Conservation (phyloP, 2,329 filamentous ascomycete species). For the Cladosporium halotolerans region DNA sequence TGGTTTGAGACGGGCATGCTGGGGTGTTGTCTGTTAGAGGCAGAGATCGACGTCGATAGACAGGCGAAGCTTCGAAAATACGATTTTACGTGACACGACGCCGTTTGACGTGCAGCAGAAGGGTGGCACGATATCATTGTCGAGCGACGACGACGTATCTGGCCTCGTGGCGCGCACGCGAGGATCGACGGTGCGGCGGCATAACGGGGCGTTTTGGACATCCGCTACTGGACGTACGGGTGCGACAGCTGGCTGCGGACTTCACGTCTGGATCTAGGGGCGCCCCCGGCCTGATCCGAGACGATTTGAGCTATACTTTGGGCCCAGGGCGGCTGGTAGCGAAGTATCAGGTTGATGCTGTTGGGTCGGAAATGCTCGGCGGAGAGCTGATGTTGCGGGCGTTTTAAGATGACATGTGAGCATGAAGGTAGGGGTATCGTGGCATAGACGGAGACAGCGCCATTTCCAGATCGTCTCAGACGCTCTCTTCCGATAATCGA, state of each 20-base stretch:
- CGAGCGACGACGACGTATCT: neutral
- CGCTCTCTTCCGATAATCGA: neutral
- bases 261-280: neutral
- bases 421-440: no score
- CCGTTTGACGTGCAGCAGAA: neutral
- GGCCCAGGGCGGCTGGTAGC: slow-evolving; percentile 1
- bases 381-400: neutral
- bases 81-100: no score
- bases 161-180: slow-evolving; percentile 10
- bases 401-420: no score
- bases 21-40: no score
- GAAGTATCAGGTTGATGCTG: slow-evolving; percentile 7
- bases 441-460: no score
- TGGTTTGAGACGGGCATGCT: no score
- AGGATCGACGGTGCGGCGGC: slow-evolving; percentile 10
- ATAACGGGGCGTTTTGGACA: no score
- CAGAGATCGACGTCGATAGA: no score
- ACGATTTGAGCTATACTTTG: neutral
- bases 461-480: no score
- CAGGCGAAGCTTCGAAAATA: no score
- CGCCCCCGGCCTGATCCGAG: neutral
- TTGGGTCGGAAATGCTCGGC: slow-evolving; percentile 2
- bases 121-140: neutral
- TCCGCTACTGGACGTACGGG: no score
- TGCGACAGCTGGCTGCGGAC: neutral